Evolutionary conservation across 2,329 filamentous ascomycete species (phyloP).

Genomic region (Pezicula rhizophila): DNA sequence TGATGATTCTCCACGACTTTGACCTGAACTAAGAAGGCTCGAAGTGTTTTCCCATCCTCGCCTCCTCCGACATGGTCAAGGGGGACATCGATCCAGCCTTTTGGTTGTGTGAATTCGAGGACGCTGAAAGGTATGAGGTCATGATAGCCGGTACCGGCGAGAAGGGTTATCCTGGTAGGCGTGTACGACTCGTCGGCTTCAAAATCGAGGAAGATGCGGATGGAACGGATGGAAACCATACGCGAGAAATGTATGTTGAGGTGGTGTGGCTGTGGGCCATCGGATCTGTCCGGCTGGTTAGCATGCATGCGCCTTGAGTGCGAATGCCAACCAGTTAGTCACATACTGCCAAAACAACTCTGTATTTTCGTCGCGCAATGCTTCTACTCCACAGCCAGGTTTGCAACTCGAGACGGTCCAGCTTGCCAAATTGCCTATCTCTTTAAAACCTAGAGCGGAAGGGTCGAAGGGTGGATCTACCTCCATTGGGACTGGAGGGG

Average conservation of each 20-base stretch:
- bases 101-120: slow-evolving; percentile 71
- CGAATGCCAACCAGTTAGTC: not conserved
- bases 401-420: slow-evolving; percentile 81
- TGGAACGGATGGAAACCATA: slow-evolving; percentile 68
- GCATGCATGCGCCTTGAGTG: not conserved
- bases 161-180: slow-evolving; percentile 83
- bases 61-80: slow-evolving; percentile 51
- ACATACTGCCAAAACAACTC: slow-evolving; percentile 73
- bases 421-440: slow-evolving; percentile 77
- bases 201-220: slow-evolving; percentile 86
- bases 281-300: slow-evolving; percentile 48
- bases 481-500: slow-evolving; percentile 24
- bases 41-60: slow-evolving; percentile 67
- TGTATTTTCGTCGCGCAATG: slow-evolving; percentile 68
- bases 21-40: slow-evolving; percentile 86
- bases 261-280: slow-evolving; percentile 76
- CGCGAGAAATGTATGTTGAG: slow-evolving; percentile 84
- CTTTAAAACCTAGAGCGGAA: slow-evolving; percentile 55
- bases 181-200: slow-evolving; percentile 93
- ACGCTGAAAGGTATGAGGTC: slow-evolving; percentile 83
- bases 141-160: slow-evolving; percentile 85
- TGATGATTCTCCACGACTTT: slow-evolving; percentile 94
- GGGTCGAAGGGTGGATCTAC: slow-evolving; percentile 41
- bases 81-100: slow-evolving; percentile 87
- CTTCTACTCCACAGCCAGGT: slow-evolving; percentile 71